Evolutionary conservation across 768 basidiomycete species (phyloP), one percentile per base, ranked within the genome.

Genomic region (Psilocybe sp.): DNA sequence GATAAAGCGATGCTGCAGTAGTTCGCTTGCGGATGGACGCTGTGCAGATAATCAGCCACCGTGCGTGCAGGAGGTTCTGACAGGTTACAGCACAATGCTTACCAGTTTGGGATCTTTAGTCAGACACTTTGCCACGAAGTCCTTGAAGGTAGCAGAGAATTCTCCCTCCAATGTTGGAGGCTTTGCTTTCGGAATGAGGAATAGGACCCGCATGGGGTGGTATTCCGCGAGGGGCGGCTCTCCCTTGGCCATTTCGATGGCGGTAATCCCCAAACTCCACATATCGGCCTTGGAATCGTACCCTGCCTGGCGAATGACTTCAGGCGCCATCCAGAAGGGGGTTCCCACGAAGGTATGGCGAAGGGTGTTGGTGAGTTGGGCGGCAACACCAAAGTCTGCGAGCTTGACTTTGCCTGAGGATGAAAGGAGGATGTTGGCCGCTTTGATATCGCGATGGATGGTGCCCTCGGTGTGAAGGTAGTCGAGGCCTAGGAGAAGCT

Each of bases 391-490:
- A 62, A 99, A 98, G 66, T 99, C 97, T 16, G 96, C 96, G 8
- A 99, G 84, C 68, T 99, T 98, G 66, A 98, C 96, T 65, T 86
- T 89, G 28, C 97, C 97, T 0, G 83, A 81, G 3, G 90, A 89
- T 4, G 92, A 92, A 20, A 98, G 80, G 5, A 98, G 77, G 47
- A 99, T 80, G 60, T 99, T 99, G 37, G 96, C 96, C 1, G 96
- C 97, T 65, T 99, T 99, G 78, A 99, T 98, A 62, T 99, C 97
- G 40, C 97, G 87, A 68, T 99, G 97, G 51, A 99, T 98, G 53
- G 95, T 98, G 46, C 90, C 87, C 64, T 98, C 92, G 14, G 80
- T 80, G 62, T 98, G 97, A n/a, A 98, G 83, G 65, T 99, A 99
- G 51, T 95, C 92, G 23, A 99, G 82, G 18, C 97, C 97, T 20